Conservation (phyloP, 2,329 filamentous ascomycete species). For the Alternaria ventricosa region DNA sequence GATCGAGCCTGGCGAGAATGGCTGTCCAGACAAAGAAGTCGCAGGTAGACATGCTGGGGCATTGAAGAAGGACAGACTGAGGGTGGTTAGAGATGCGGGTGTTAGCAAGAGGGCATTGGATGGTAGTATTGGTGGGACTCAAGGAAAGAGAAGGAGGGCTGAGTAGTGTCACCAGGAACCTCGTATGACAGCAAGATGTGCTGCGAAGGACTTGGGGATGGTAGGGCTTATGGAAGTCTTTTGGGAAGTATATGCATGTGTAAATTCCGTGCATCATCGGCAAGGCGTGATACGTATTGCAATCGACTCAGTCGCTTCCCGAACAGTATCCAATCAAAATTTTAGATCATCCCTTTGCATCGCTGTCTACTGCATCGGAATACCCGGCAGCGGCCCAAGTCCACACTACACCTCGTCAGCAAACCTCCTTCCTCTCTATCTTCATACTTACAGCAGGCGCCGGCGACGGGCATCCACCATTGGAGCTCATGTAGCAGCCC, state of each 20-base stretch:
- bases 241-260: not conserved
- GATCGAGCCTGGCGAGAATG: slow-evolving; percentile 11
- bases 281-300: not conserved
- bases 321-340: not conserved
- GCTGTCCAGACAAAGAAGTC: slow-evolving; percentile 3
- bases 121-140: not conserved
- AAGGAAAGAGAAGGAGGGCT: not conserved
- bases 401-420: slow-evolving; percentile 15
- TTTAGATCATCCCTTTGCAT: not conserved
- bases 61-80: slow-evolving; percentile 16
- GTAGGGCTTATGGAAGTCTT: not conserved
- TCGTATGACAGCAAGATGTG: not conserved
- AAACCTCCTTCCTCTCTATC: not conserved
- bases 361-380: not conserved
- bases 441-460: slow-evolving; percentile 19
- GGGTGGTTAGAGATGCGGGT: not conserved
- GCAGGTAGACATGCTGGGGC: not conserved
- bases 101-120: not conserved
- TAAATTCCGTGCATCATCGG: not conserved
- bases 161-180: not conserved
- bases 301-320: too few species aligned
- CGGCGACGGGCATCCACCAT: slow-evolving; percentile 26
- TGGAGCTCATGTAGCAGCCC: slow-evolving; percentile 23
- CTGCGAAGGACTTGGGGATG: not conserved
- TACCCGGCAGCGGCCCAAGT: slow-evolving; percentile 13